Conservation (phyloP, 2,329 filamentous ascomycete species). For the Sphaerulina vaccinii region DNA sequence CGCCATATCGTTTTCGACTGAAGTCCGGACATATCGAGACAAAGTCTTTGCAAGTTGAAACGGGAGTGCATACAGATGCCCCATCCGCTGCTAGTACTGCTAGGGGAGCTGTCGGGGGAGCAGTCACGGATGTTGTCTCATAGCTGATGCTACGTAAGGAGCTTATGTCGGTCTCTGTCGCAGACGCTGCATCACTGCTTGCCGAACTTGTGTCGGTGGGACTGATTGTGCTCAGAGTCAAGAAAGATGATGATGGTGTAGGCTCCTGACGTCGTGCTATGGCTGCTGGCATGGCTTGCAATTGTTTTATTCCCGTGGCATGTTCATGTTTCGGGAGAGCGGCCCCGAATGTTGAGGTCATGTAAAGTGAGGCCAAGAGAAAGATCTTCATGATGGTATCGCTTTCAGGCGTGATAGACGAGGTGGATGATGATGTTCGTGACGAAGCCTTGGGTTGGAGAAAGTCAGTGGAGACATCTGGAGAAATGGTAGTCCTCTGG, state of each 20-base stretch:
- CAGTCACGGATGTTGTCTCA: too few species aligned
- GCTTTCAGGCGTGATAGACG: not conserved
- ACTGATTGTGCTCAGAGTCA: not conserved
- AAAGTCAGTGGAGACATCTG: not conserved
- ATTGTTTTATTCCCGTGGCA: not conserved
- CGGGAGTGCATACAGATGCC: conserved; percentile 11
- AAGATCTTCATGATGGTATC: conserved; percentile 1
- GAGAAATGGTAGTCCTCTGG: not conserved
- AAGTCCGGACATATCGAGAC: conserved; percentile 7
- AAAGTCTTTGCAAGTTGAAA: conserved; percentile 21
- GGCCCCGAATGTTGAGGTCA: not conserved
- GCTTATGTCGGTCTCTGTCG: too few species aligned
- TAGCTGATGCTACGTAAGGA: too few species aligned
- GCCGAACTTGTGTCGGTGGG: too few species aligned
- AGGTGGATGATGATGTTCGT: not conserved
- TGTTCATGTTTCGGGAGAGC: not conserved
- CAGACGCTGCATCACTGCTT: too few species aligned
- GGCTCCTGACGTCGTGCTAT: not conserved
- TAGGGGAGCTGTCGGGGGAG: too few species aligned
- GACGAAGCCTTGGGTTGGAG: not conserved
- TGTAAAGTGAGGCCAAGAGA: not conserved
- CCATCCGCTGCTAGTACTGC: not conserved
- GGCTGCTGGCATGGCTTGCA: not conserved
- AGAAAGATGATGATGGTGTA: not conserved
- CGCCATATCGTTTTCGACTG: conserved; percentile 21